A percentile compares a stretch with the other conserved stretches of the same genome.
Conservation (phyloP, 805 yeast species). For the baker's yeast (Saccharomyces cerevisiae) region DNA sequence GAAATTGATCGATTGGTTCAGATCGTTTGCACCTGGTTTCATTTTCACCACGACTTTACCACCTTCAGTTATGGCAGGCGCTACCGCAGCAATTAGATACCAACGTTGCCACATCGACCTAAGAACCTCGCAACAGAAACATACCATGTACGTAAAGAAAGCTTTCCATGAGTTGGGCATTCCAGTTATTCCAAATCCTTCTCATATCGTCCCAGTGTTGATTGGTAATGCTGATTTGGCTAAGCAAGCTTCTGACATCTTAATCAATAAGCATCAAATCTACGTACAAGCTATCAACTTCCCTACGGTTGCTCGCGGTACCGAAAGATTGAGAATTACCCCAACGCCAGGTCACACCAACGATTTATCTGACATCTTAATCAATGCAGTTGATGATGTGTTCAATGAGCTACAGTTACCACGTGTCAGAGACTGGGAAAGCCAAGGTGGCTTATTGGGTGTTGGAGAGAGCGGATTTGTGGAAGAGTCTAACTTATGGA, state of each 20-base stretch:
- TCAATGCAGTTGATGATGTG: conserved; percentile 72
- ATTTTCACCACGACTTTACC: conserved; percentile 95
- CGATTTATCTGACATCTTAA: conserved; percentile 64
- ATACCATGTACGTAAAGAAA: conserved; percentile 77
- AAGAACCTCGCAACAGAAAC: conserved; percentile 76
- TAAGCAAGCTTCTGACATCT: conserved; percentile 80
- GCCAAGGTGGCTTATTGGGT: conserved; percentile 82
- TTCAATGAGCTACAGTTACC: conserved; percentile 68
- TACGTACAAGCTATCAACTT: conserved; percentile 97
- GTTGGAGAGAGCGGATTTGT: conserved; percentile 55
- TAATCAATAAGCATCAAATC: conserved; percentile 74
- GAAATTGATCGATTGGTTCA: conserved; percentile 82
- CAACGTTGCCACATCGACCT: conserved; percentile 70
- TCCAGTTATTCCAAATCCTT: conserved; percentile 95
- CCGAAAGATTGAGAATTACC: conserved; percentile 94
- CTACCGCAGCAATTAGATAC: conserved; percentile 76
- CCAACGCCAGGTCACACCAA: conserved; percentile 95
- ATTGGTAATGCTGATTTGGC: conserved; percentile 93
- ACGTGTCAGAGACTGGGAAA: conserved; percentile 70
- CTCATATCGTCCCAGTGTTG: conserved; percentile 92
- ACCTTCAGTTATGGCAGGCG: conserved; percentile 97
- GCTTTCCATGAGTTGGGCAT: conserved; percentile 63
- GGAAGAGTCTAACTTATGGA: conserved; percentile 71
- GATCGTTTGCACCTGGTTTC: conserved; percentile 95
- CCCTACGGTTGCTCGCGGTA: conserved; percentile 95